Base-by-base conservation (phyloP, 2,329 filamentous ascomycete species). In the Scytalidium sp. region DNA sequence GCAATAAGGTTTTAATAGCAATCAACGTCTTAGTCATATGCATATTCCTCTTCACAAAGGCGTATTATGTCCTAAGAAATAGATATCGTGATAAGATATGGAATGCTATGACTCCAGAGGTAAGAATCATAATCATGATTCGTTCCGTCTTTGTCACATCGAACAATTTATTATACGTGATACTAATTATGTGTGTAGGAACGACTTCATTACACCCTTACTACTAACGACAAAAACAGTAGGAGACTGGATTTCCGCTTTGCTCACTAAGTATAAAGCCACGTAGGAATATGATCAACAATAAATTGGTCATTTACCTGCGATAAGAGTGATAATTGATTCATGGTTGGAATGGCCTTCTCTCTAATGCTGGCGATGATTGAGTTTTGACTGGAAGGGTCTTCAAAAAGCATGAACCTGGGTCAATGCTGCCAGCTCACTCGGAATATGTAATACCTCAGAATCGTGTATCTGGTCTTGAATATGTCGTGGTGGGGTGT, bases 1-100 rank as follows among this genome's bases (percentile, higher is more conserved):
- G 79, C 1, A 84, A 84, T 56, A 72, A 70, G 40, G 68, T 74
- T 1, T 62, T 84, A 3, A 70, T 85, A 11, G 75, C 60, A 0
- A 72, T 84, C 20, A 71, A 68, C 8, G 61, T 68, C 2, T 68
- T 68, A 39, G 73, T 73, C 40, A 70, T 80, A 69, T 83, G 22
- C 75, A 56, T 0, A 1, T 75, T 76, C 46, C 52, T 73, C 6
- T 65, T 60, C 1, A 66, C 71, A 1, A 75, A 76, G 56, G 23
- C 69, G 4, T 78, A 72, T 51, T 78, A 78, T 55, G 62, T 72
- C 2, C 49, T 45, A n/a, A 63, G 70, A 10, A 78, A 78, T 46
- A 64, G 57, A 54, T 58, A 22, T 45, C 64, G 68, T 45, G 69
- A 71, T 27, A 56, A 54, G 41, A 65, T 65, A 39, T 76, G 73